These are phyloP conservation scores for Akanthomyces uredinophilus DNA, from an alignment of 2,329 filamentous ascomycete genomes.

Conservation along the genomic window DNA sequence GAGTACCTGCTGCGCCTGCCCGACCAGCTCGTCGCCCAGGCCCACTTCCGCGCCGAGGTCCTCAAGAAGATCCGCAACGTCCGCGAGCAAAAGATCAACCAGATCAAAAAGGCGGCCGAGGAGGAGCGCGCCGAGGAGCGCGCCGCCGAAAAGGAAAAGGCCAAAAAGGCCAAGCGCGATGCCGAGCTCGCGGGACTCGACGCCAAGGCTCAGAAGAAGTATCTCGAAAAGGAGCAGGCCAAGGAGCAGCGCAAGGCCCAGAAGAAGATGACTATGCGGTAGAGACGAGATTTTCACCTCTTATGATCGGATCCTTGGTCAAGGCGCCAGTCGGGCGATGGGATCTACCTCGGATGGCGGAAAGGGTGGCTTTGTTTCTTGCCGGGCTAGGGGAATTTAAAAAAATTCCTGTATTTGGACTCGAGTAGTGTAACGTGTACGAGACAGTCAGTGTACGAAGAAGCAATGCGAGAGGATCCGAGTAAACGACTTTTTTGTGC, in stretches of 20 bases:
- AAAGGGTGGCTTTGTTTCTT: background rate
- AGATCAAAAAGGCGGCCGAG: conserved; percentile 74
- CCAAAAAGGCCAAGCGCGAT: conserved; percentile 87
- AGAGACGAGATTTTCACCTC: background rate
- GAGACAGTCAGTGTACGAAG: conserved; percentile 4
- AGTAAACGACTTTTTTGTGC: background rate
- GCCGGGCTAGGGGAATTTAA: background rate
- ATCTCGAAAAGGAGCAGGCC: conserved; percentile 73
- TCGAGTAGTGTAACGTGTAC: background rate
- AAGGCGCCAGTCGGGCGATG: background rate
- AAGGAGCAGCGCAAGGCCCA: conserved; percentile 58
- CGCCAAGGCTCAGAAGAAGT: conserved; percentile 82
- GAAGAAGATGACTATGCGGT: conserved; percentile 50
- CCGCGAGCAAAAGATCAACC: conserved; percentile 74
- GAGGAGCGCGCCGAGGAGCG: conserved; percentile 78
- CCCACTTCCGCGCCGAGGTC: conserved; percentile 87
- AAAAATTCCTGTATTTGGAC: conserved; percentile 8
- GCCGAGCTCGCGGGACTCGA: conserved; percentile 70
- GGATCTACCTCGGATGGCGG: background rate
- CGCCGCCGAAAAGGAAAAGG: conserved; percentile 62
- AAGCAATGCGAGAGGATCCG: background rate
- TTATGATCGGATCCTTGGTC: background rate
- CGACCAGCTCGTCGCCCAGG: conserved; percentile 69
- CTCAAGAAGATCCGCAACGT: conserved; percentile 74
- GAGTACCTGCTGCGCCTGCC: conserved; percentile 77